These are phyloP conservation scores for Cicer judaicum DNA, from an alignment of 306 rosid species.

Conservation along the genomic window DNA sequence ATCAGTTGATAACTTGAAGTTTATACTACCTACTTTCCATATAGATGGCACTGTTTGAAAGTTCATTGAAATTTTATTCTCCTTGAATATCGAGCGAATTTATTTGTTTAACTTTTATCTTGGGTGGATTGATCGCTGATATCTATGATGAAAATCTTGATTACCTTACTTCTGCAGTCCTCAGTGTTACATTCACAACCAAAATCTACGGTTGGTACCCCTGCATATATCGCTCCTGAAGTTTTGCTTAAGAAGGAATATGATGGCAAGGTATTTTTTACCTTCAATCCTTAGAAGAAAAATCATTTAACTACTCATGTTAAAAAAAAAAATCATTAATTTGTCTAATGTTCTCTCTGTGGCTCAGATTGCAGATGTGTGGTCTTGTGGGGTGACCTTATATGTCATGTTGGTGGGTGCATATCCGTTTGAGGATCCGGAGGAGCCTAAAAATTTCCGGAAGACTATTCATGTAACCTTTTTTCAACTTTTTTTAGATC, in stretches of 20 bases:
- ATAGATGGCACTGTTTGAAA: conserved; percentile 4
- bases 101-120: neutral
- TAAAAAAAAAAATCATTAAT: too few species aligned
- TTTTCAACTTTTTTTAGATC: conserved; percentile 21
- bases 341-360: conserved; percentile 11
- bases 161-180: conserved; percentile 61
- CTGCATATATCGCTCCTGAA: conserved; percentile 98
- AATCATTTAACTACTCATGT: neutral
- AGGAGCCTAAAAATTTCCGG: conserved; percentile 89
- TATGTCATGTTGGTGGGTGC: conserved; percentile 98
- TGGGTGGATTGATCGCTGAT: conserved; percentile 26
- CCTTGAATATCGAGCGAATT: conserved; percentile 4
- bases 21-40: neutral
- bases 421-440: conserved; percentile 96
- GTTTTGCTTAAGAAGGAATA: conserved; percentile 92
- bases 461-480: conserved; percentile 80
- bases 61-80: conserved; percentile 11
- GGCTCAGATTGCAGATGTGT: conserved; percentile 90
- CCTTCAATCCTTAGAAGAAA: conserved; percentile 29
- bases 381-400: conserved; percentile 99
- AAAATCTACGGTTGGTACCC: conserved; percentile 96
- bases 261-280: conserved; percentile 83
- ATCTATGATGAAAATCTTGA: conserved; percentile 39
- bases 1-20: neutral
- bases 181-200: conserved; percentile 96